A percentile compares a stretch with the other conserved stretches of the same genome.
These are phyloP conservation scores for Panus rudis DNA, from an alignment of 768 basidiomycete species.

Conservation along the genomic window DNA sequence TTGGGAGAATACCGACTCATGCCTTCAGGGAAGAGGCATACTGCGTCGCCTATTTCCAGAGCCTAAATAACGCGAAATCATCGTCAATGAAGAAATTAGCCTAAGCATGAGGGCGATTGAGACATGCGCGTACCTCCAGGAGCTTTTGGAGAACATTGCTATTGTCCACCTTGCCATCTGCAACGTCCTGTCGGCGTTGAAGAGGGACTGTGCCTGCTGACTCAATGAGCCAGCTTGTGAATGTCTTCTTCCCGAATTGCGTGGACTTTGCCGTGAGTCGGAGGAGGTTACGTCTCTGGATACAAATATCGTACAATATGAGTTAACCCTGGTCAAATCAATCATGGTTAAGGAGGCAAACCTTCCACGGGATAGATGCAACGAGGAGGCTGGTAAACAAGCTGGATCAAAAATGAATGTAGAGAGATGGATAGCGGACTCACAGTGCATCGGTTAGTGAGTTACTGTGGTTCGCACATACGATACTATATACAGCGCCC, in stretches of 20 bases:
- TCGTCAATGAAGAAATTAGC: too few species aligned
- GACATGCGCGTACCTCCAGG: slow-evolving; percentile 49
- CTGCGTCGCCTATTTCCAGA: slow-evolving; percentile 67
- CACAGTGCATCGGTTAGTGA: slow-evolving; percentile 83
- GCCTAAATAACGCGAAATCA: too few species aligned
- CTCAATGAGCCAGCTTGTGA: slow-evolving; percentile 89
- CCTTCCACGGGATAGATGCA: slow-evolving; percentile 64
- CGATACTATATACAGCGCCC: slow-evolving; percentile 59
- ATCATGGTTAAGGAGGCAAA: slow-evolving; percentile 21
- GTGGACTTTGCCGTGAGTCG: slow-evolving; percentile 86
- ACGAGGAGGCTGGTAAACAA: slow-evolving; percentile 68
- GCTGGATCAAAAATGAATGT: too few species aligned
- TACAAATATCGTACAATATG: too few species aligned
- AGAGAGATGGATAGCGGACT: too few species aligned
- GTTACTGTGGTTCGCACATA: slow-evolving; percentile 84
- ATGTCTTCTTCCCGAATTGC: slow-evolving; percentile 75
- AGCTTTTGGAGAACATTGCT: slow-evolving; percentile 60
- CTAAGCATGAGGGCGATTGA: too few species aligned
- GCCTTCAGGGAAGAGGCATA: slow-evolving; percentile 84
- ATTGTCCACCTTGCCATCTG: slow-evolving; percentile 55
- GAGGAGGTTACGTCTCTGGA: slow-evolving; percentile 68
- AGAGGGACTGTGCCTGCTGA: slow-evolving; percentile 83
- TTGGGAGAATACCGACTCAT: slow-evolving; percentile 79
- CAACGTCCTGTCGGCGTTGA: slow-evolving; percentile 65
- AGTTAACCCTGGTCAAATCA: too few species aligned